Conservation (phyloP, 2,329 filamentous ascomycete genomes). For the Alternaria brassicae region DNA sequence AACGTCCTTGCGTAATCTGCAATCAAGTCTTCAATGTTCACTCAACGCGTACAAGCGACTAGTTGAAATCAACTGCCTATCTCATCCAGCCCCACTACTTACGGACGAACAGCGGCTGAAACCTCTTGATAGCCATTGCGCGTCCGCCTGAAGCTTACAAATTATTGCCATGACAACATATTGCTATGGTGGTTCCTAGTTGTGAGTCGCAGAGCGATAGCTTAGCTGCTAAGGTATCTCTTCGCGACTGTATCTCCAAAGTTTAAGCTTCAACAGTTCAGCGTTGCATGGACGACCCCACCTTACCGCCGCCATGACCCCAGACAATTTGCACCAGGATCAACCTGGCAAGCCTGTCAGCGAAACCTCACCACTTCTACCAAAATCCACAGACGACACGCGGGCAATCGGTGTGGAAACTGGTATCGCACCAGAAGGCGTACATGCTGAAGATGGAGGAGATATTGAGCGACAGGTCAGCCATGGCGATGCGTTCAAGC, state of each 20-base stretch:
- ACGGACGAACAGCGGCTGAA: not conserved
- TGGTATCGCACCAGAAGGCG: slow-evolving; percentile 35
- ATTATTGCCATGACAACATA: not conserved
- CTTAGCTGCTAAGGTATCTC: not conserved
- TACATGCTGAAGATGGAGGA: slow-evolving; percentile 28
- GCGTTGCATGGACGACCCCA: slow-evolving; percentile 4
- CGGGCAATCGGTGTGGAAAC: slow-evolving; percentile 32
- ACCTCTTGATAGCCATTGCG: not conserved
- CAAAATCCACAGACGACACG: slow-evolving; percentile 21
- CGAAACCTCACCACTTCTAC: slow-evolving; percentile 58
- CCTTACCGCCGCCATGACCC: slow-evolving; percentile 9
- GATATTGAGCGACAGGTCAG: slow-evolving; percentile 48
- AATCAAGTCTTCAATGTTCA: not conserved
- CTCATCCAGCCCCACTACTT: slow-evolving; percentile 1
- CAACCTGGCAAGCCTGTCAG: not conserved
- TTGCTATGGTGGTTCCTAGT: not conserved
- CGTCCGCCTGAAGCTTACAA: not conserved
- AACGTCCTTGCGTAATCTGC: not conserved
- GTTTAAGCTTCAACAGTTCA: not conserved
- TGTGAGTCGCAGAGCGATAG: not conserved
- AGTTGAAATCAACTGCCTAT: not conserved
- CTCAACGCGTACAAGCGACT: not conserved
- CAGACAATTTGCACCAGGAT: not conserved
- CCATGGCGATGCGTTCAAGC: slow-evolving; percentile 45
- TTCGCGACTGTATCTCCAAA: not conserved